Conservation (phyloP, 176 grass and related monocot genomes). For the Oryza coarctata region DNA sequence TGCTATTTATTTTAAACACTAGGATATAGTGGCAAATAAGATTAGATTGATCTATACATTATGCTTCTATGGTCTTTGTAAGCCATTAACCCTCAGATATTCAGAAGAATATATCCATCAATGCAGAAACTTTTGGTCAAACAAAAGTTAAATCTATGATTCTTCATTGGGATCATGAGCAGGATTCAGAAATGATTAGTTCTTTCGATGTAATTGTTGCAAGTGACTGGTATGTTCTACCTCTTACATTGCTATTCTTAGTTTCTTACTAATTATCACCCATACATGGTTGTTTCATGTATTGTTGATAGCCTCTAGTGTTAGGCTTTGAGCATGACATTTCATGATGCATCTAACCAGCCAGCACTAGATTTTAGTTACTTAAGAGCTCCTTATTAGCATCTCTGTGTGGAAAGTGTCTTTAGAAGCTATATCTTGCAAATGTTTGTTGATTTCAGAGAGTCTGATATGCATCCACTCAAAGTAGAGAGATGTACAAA, state of each 20-base stretch:
- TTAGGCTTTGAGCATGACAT: neutral
- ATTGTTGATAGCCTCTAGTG: neutral
- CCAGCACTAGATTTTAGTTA: neutral
- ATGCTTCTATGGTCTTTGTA: slow-evolving; percentile 27
- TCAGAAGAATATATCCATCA: slow-evolving; percentile 69
- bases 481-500: slow-evolving; percentile 1
- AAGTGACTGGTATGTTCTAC: slow-evolving; percentile 82
- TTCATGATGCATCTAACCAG: neutral
- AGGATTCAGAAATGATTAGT: slow-evolving; percentile 52
- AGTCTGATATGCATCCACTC: slow-evolving; percentile 7
- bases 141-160: slow-evolving; percentile 70
- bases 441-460: neutral
- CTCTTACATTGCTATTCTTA: slow-evolving; percentile 18
- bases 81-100: slow-evolving; percentile 84
- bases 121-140: slow-evolving; percentile 59
- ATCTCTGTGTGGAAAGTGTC: neutral
- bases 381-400: neutral
- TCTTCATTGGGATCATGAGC: slow-evolving; percentile 75
- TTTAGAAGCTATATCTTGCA: slow-evolving; percentile 6
- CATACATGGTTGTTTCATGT: neutral
- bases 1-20: neutral
- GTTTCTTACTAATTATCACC: neutral
- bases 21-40: neutral
- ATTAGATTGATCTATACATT: neutral
- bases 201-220: slow-evolving; percentile 88